A percentile compares a stretch with the other conserved stretches of the same genome.
Evolutionary conservation across 2,329 filamentous ascomycete genomes (phyloP).

Genomic region (Xylariaceae sp.): DNA sequence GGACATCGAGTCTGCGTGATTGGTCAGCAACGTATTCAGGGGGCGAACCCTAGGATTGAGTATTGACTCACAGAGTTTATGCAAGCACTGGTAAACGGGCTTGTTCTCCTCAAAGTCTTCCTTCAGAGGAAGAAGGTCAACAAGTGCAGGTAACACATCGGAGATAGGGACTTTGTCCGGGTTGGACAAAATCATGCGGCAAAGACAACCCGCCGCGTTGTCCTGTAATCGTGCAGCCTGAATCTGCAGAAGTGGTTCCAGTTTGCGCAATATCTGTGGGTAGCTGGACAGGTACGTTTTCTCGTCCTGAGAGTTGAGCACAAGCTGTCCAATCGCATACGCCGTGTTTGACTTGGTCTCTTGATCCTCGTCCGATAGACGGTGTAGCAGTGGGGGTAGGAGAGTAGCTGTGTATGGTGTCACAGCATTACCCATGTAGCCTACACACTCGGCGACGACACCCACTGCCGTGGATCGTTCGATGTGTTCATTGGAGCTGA

Average conservation of each 20-base stretch:
- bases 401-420: slow-evolving; percentile 76
- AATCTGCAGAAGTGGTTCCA: slow-evolving; percentile 79
- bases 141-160: slow-evolving; percentile 76
- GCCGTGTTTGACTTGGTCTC: slow-evolving; percentile 95
- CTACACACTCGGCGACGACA: slow-evolving; percentile 85
- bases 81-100: slow-evolving; percentile 86
- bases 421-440: slow-evolving; percentile 76
- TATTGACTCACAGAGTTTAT: slow-evolving; percentile 68
- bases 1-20: slow-evolving; percentile 54
- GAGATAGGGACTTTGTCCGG: slow-evolving; percentile 75
- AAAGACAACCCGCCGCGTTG: slow-evolving; percentile 88
- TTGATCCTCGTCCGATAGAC: slow-evolving; percentile 81
- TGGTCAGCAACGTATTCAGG: slow-evolving; percentile 18
- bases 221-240: slow-evolving; percentile 80
- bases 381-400: slow-evolving; percentile 77
- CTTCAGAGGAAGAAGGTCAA: slow-evolving; percentile 77
- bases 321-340: slow-evolving; percentile 82
- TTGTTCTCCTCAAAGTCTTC: slow-evolving; percentile 97
- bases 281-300: slow-evolving; percentile 72
- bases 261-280: slow-evolving; percentile 72
- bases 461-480: slow-evolving; percentile 90
- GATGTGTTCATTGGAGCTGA: slow-evolving; percentile 77
- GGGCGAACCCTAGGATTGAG: not conserved
- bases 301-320: slow-evolving; percentile 73
- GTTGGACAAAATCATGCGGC: slow-evolving; percentile 86